phyloP scores from a whole-genome alignment of 1,284 basidiomycete genomes.

The Marasmius tenuissimus region DNA sequence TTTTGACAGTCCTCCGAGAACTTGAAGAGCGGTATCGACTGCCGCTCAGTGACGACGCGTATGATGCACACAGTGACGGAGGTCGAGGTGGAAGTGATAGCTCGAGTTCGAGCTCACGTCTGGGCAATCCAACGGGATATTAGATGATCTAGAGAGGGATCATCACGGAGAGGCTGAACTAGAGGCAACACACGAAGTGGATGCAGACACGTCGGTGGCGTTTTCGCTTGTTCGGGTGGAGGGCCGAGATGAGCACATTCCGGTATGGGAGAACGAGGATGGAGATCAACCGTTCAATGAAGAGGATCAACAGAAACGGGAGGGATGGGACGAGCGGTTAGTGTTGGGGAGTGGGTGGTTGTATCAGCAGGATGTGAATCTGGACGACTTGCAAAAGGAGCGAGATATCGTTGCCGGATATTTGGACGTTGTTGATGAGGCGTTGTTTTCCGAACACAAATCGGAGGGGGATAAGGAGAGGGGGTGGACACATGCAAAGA shows the following conservation, averaged over 20 bases:
- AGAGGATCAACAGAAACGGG: constrained; percentile 57
- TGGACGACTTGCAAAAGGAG: constrained; percentile 59
- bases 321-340: constrained; percentile 77
- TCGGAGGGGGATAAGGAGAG: constrained; percentile 41
- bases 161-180: constrained; percentile 29
- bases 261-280: constrained; percentile 79
- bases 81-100: constrained; percentile 32
- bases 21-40: constrained; percentile 67
- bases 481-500: constrained; percentile 59
- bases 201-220: constrained; percentile 58
- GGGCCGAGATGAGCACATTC: constrained; percentile 62
- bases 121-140: constrained; percentile 43
- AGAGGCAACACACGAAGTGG: constrained; percentile 31
- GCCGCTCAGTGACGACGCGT: constrained; percentile 70
- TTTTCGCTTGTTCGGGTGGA: constrained; percentile 70
- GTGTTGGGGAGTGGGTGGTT: constrained; percentile 78
- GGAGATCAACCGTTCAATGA: constrained; percentile 38
- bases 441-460: constrained; percentile 63
- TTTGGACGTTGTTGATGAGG: constrained; percentile 71
- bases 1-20: constrained; percentile 69
- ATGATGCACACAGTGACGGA: constrained; percentile 72
- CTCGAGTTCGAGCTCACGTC: constrained; percentile 35
- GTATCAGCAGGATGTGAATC: constrained; percentile 64
- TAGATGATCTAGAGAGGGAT: constrained; percentile 35
- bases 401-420: constrained; percentile 56